A percentile compares a stretch with the other conserved stretches of the same genome.
Evolutionary conservation across 1,284 basidiomycete species (phyloP).

Genomic region (Cryptococcus sp.): DNA sequence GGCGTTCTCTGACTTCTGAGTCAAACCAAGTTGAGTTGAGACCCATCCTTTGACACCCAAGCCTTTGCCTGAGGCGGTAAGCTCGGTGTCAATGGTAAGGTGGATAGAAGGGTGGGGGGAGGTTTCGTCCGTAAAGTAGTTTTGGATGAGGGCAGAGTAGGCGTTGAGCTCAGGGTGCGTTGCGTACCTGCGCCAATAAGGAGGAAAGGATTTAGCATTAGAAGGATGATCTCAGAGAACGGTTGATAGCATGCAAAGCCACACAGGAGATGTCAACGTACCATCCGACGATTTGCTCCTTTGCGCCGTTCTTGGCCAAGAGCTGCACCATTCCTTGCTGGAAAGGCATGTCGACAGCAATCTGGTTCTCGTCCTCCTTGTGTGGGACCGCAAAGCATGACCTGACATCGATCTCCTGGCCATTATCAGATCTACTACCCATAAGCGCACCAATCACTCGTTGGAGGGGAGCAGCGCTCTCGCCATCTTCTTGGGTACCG

Average conservation of each 20-base stretch:
- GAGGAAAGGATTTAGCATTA: no score
- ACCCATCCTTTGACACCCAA: constrained; percentile 86
- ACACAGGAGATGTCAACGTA: no score
- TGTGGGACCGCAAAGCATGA: constrained; percentile 87
- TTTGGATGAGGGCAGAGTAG: constrained; percentile 96
- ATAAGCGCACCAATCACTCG: constrained; percentile 96
- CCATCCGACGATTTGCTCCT: constrained; percentile 54
- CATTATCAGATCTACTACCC: constrained; percentile 72
- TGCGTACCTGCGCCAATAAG: constrained; percentile 67
- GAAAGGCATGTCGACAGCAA: constrained; percentile 95
- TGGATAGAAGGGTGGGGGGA: constrained; percentile 87
- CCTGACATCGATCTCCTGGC: constrained; percentile 68
- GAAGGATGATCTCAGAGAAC: neutral
- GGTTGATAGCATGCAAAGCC: no score
- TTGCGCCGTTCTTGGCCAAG: constrained; percentile 53
- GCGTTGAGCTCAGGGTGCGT: constrained; percentile 88
- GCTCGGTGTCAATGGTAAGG: constrained; percentile 79
- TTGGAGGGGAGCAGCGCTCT: constrained; percentile 20
- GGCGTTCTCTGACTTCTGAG: constrained; percentile 86
- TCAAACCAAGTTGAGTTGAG: constrained; percentile 65
- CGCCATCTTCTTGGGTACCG: constrained; percentile 11
- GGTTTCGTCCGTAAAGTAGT: constrained; percentile 94
- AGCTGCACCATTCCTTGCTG: constrained; percentile 92
- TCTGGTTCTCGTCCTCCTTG: constrained; percentile 86
- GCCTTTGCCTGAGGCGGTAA: constrained; percentile 63